Percentiles rank a stretch among this genome's conserved stretches.
Conservation (phyloP, 495 filamentous ascomycete genomes). For the Neurospora africana region DNA sequence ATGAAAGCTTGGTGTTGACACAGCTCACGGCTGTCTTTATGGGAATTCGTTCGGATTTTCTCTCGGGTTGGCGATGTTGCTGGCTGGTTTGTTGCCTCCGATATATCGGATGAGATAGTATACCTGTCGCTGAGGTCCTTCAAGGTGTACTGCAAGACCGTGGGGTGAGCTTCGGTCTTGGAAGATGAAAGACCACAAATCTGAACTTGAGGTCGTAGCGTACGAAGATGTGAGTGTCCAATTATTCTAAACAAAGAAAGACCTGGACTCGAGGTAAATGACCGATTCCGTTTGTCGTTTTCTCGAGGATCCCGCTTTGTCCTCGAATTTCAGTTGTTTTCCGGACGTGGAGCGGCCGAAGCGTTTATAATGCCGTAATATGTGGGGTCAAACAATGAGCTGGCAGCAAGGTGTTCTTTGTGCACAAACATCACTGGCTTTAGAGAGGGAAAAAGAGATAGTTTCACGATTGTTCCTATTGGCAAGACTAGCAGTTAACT, state of each 20-base stretch:
- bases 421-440: not conserved
- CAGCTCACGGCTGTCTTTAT: not conserved
- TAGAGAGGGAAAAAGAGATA: not conserved
- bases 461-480: not conserved
- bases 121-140: not conserved
- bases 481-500: not conserved
- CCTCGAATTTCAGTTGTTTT: not conserved
- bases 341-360: not conserved
- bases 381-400: not conserved
- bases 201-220: not conserved
- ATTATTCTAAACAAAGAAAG: not conserved
- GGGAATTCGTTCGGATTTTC: not conserved
- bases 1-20: not conserved
- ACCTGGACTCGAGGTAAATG: not conserved
- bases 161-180: not conserved
- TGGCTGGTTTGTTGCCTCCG: not conserved
- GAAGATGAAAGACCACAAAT: not conserved
- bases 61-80: not conserved
- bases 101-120: not conserved
- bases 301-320: not conserved
- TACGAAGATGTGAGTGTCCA: not conserved
- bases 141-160: not conserved
- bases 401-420: not conserved
- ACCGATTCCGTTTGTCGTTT: not conserved
- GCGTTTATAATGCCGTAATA: not conserved